A percentile compares a stretch with the other conserved stretches of the same genome.
phyloP scores from a whole-genome alignment of 2,329 filamentous ascomycete species.

The Fusarium keratoplasticum region DNA sequence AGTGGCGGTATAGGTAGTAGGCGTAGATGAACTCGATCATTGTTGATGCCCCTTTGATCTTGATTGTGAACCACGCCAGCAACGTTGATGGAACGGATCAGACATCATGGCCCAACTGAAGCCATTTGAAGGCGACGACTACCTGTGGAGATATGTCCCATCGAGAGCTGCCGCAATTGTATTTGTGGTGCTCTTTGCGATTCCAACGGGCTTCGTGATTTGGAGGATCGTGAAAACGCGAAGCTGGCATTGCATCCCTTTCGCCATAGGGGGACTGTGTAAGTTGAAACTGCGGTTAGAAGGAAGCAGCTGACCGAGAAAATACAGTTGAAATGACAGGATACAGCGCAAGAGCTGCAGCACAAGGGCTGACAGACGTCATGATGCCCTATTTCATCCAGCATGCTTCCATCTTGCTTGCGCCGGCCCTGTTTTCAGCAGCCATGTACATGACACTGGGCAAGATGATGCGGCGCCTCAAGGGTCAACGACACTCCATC shows the following conservation, averaged over 20 bases:
- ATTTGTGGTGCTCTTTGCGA: background rate
- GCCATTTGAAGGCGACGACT: background rate
- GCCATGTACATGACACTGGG: conserved; percentile 64
- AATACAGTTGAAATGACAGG: conserved; percentile 51
- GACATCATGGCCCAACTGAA: background rate
- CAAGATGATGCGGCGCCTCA: conserved; percentile 53
- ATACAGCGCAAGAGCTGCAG: conserved; percentile 50
- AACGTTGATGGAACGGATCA: background rate
- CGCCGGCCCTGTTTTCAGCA: conserved; percentile 61
- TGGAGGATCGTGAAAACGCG: background rate
- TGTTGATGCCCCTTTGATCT: background rate
- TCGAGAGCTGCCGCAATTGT: background rate
- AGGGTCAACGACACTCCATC: conserved; percentile 49
- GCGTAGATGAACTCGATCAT: background rate
- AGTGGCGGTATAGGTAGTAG: background rate
- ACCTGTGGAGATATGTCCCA: background rate
- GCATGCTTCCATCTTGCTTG: conserved; percentile 56
- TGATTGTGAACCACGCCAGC: background rate
- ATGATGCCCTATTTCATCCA: conserved; percentile 57
- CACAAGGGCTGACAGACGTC: conserved; percentile 44
- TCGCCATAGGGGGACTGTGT: conserved; percentile 61
- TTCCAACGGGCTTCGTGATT: background rate
- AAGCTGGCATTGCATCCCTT: conserved; percentile 53
- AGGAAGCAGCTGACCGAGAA: background rate
- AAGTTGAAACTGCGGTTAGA: conserved; percentile 39